Evolutionary conservation across 2,329 filamentous ascomycete species (phyloP).

Genomic region (Pestalotiopsis sp.): DNA sequence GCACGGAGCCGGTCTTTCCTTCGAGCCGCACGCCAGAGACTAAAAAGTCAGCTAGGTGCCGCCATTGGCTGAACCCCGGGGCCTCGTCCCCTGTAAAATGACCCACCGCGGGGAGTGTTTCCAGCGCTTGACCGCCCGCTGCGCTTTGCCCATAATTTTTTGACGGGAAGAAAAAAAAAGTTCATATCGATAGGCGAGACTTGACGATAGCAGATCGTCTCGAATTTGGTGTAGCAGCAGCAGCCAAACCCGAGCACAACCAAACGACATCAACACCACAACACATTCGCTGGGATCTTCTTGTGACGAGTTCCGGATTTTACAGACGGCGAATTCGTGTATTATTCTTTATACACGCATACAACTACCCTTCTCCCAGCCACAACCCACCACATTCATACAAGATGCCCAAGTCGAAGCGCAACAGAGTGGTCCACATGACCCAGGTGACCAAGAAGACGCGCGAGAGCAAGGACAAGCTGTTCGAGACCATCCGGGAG

Average conservation of each 20-base stretch:
- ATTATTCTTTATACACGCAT: background rate
- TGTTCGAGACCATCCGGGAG: conserved; percentile 87
- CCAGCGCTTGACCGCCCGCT: conserved; percentile 5
- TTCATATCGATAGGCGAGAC: conserved; percentile 7
- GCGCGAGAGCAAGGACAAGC: conserved; percentile 85
- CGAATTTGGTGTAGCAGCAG: background rate
- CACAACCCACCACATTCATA: conserved; percentile 6
- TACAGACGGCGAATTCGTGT: background rate
- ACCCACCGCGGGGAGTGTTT: conserved; percentile 5
- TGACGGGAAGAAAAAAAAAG: conserved; percentile 8
- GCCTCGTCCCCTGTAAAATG: background rate
- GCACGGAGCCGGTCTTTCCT: conserved; percentile 13
- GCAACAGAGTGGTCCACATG: conserved; percentile 84
- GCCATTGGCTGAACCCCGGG: background rate
- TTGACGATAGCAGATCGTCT: background rate
- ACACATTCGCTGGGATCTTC: no score
- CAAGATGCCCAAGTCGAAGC: conserved; percentile 95
- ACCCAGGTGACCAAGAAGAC: conserved; percentile 92
- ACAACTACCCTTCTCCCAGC: background rate
- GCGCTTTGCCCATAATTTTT: background rate
- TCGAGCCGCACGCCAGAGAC: conserved; percentile 2
- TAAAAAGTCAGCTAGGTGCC: background rate
- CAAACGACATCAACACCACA: background rate
- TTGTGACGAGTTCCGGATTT: no score
- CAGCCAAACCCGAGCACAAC: background rate